Evolutionary conservation across 352 stramenopile genomes (phyloP), one percentile per base, ranked within the genome.

Genomic region (Globisporangium spinosum): DNA sequence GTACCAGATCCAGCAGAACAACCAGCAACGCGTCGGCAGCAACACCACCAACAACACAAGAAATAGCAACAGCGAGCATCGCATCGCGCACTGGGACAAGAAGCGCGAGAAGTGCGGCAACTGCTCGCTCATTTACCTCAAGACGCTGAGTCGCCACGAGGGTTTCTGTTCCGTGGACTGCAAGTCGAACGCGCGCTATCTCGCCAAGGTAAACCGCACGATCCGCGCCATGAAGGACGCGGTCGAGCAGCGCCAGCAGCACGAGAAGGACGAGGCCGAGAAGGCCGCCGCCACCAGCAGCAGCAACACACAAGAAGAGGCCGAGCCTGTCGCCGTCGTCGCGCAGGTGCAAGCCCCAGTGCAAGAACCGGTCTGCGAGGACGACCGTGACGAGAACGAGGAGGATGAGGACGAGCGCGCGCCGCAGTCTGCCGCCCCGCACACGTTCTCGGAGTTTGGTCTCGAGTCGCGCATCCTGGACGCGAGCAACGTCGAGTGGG

Each of bases 91-190:
- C 65, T 94, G 88, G 86, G 88, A 95, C 75, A 91, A 89, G 62
- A 94, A 94, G 77, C 88, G 88, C 64, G 81, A 90, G 32, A 89
- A 90, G 73, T 95, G 88, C 77, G 58, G 61, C 64, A 95, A 95
- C 77, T 95, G 88, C 76, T 76, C 83, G 58, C 85, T 86, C 67
- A 91, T 95, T 65, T 95, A 92, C 71, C 77, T 95, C 70, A 94
- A 93, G 75, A 93, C 85, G 38, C 70, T 91, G n/a, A 94, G 84
- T 58, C 75, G 77, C 40, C 80, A 90, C 71, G 59, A 77, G 5
- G 84, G 84, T 74, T 94, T 85, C 64, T 95, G 88, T 79, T 95
- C 88, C 9, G 80, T 95, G 53, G 88, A 95, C 73, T 95, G 88
- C 82, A 93, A 95, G 77, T 93, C 86, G 43, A 95, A 95, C 76